These are phyloP conservation scores for Phytophthora pinifolia DNA, from an alignment of 352 stramenopile species.

Conservation along the genomic window DNA sequence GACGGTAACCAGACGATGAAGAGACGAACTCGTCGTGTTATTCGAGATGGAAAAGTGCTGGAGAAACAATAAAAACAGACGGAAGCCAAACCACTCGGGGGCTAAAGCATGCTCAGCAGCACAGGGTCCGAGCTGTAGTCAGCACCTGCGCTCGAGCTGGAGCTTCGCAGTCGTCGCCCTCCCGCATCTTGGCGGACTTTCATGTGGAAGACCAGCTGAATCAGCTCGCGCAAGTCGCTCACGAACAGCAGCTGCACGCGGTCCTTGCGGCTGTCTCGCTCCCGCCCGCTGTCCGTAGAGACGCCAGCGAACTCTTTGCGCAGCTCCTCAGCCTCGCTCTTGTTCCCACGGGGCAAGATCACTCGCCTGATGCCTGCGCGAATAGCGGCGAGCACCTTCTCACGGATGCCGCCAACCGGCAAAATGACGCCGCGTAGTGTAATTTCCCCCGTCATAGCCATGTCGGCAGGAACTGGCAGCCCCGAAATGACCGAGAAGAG, in stretches of 20 bases:
- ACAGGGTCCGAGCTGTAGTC: slow-evolving; percentile 33
- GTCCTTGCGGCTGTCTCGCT: slow-evolving; percentile 23
- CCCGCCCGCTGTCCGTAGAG: slow-evolving; percentile 16
- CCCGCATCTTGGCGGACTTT: slow-evolving; percentile 45
- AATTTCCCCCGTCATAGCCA: slow-evolving; percentile 91
- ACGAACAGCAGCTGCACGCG: slow-evolving; percentile 67
- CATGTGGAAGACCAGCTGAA: slow-evolving; percentile 72
- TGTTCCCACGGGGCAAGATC: slow-evolving; percentile 73
- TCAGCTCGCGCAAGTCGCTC: slow-evolving; percentile 62
- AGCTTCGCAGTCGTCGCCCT: slow-evolving; percentile 12
- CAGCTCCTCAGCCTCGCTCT: slow-evolving; percentile 72
- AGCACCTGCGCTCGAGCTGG: slow-evolving; percentile 8
- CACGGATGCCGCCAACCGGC: slow-evolving; percentile 90
- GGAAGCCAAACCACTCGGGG: slow-evolving; percentile 3
- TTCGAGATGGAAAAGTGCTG: slow-evolving; percentile 17
- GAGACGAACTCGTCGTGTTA: slow-evolving; percentile 17
- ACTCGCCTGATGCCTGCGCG: slow-evolving; percentile 84
- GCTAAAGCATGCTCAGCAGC: slow-evolving; percentile 54
- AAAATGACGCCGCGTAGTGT: slow-evolving; percentile 86
- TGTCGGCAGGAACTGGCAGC: slow-evolving; percentile 68
- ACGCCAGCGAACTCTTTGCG: slow-evolving; percentile 53
- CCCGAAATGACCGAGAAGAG: slow-evolving; percentile 76
- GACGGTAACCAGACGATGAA: slow-evolving; percentile 14
- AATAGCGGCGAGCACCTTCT: slow-evolving; percentile 89
- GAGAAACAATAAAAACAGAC: slow-evolving; percentile 26